phyloP scores from a whole-genome alignment of 208 protist genomes.

The Wallacemonas sp. region DNA sequence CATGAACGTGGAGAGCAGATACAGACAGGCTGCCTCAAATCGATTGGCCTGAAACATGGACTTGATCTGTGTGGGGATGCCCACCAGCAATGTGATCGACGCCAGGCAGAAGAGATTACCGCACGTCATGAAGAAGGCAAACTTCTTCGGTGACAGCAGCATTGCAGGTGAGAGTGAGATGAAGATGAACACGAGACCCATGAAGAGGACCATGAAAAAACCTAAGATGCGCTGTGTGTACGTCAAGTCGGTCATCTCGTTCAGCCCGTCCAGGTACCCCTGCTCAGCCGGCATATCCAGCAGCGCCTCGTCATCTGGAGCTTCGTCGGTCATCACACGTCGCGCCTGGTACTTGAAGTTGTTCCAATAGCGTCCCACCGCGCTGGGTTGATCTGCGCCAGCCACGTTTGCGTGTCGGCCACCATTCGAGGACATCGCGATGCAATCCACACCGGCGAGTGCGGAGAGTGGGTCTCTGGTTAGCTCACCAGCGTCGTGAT shows the following conservation, averaged over 20 bases:
- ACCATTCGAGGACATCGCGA: constrained; percentile 8
- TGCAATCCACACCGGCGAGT: too few relatives aligned
- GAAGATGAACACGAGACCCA: constrained; percentile 80
- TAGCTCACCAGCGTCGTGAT: too few relatives aligned
- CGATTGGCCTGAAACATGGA: constrained; percentile 82
- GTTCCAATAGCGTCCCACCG: constrained; percentile 43
- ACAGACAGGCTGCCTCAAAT: constrained; percentile 68
- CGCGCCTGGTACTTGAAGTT: constrained; percentile 45
- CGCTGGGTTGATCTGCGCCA: constrained; percentile 1
- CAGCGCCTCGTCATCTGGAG: constrained; percentile 43
- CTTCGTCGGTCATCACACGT: constrained; percentile 48
- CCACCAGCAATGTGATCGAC: constrained; percentile 90
- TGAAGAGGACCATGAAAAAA: constrained; percentile 81
- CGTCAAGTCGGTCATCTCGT: constrained; percentile 73
- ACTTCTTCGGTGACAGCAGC: constrained; percentile 74
- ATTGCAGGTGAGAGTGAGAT: constrained; percentile 66
- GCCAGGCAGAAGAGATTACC: constrained; percentile 84
- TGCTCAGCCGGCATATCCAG: constrained; percentile 52
- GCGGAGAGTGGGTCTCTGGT: too few relatives aligned
- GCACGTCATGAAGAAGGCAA: constrained; percentile 90
- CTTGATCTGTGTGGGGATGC: constrained; percentile 57
- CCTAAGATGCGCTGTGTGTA: constrained; percentile 79
- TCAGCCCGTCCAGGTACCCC: constrained; percentile 41
- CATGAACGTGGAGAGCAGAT: constrained; percentile 57
- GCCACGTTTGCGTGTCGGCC: constrained; percentile 20